Evolutionary conservation across 116 monocot genomes (phyloP).

Genomic region (Trichopus zeylanicus): DNA sequence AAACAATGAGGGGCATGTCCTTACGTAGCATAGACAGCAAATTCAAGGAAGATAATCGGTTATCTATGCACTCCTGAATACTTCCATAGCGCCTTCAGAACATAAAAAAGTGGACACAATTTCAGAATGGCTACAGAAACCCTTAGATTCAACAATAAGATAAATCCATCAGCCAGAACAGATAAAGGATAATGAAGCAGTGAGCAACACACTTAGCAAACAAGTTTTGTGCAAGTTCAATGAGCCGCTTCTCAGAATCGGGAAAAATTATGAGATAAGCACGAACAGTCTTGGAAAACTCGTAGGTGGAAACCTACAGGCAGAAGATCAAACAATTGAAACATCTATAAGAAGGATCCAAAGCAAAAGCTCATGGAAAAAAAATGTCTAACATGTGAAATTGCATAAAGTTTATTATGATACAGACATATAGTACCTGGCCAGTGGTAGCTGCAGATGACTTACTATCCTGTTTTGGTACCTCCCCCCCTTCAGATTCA

Average conservation of each 20-base stretch:
- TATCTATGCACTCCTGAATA: slow-evolving; percentile 33
- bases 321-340: slow-evolving; percentile 8
- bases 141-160: background rate
- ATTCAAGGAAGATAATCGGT: slow-evolving; percentile 52
- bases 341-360: background rate
- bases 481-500: slow-evolving; percentile 31
- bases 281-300: slow-evolving; percentile 69
- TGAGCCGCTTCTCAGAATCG: slow-evolving; percentile 79
- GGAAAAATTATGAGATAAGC: slow-evolving; percentile 98
- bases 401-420: background rate
- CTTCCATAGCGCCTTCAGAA: slow-evolving; percentile 62
- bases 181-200: background rate
- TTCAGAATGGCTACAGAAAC: background rate
- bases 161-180: background rate
- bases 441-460: slow-evolving; percentile 4
- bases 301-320: slow-evolving; percentile 60
- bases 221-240: slow-evolving; percentile 70
- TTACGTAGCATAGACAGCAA: slow-evolving; percentile 68
- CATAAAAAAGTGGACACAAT: slow-evolving; percentile 9
- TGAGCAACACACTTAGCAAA: slow-evolving; percentile 60
- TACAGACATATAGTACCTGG: slow-evolving; percentile 9
- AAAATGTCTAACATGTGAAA: background rate
- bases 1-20: slow-evolving; percentile 10
- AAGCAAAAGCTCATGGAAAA: background rate
- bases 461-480: slow-evolving; percentile 1